A percentile compares a stretch with the other conserved stretches of the same genome.
Evolutionary conservation across 2,329 filamentous ascomycete species (phyloP).

Genomic region (Calonectria naviculata): DNA sequence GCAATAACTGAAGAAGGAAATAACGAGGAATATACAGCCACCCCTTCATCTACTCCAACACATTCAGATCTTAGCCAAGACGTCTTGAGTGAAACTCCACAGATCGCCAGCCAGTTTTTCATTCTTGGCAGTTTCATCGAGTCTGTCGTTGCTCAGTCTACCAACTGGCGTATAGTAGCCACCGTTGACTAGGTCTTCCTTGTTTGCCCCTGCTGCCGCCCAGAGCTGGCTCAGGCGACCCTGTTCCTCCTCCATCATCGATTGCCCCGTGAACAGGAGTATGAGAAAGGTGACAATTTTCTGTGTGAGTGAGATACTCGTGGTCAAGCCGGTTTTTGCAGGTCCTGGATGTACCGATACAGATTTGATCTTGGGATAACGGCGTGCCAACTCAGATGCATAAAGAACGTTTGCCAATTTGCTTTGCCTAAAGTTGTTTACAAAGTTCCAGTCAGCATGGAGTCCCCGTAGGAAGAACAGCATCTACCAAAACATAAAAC

Average conservation of each 20-base stretch:
- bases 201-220: neutral
- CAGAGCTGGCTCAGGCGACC: neutral
- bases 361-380: neutral
- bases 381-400: neutral
- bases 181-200: neutral
- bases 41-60: too few relatives aligned
- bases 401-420: slow-evolving; percentile 11
- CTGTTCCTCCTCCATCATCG: neutral
- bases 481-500: too few relatives aligned
- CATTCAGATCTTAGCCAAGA: neutral
- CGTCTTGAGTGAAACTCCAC: neutral
- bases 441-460: too few relatives aligned
- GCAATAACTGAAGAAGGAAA: too few relatives aligned
- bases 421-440: slow-evolving; percentile 6
- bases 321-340: neutral
- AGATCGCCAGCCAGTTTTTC: neutral
- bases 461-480: too few relatives aligned
- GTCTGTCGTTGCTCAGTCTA: neutral
- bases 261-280: neutral
- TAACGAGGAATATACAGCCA: too few relatives aligned
- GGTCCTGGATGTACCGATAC: slow-evolving; percentile 9
- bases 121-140: neutral
- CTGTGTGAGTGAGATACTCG: neutral
- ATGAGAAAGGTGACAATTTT: neutral
- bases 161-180: neutral